Base-by-base conservation (phyloP, 2,329 filamentous ascomycete species). In the Fusarium sp. region DNA sequence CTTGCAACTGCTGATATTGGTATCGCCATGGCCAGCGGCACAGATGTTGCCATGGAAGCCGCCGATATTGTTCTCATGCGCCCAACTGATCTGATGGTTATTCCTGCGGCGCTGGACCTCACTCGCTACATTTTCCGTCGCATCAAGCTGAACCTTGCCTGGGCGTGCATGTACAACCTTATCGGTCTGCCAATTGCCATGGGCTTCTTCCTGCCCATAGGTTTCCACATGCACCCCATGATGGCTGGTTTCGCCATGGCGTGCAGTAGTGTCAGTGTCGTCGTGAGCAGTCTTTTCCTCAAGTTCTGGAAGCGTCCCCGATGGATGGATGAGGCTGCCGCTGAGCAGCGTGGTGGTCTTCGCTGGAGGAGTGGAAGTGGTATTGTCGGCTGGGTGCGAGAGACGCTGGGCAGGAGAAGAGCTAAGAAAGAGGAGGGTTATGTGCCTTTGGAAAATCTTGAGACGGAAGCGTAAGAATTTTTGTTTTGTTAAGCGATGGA, bases 21-120 rank as follows among this genome's bases (percentile, higher is more conserved):
- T 72, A 97, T 99, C 75, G 95, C 95, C 65, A 94, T 99, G 82
- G 89, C 94, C 9, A 95, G 92, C 12, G 96, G 96, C 64, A 98
- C 96, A 1, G 96, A 98, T 80, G 96, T 99, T 3, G 96, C 96
- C 56, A 97, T 99, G 91, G 96, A 98, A 84, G 96, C 96, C 2
- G 96, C 96, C 0, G 95, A 97, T 78, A 91, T 99, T 23, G 96
- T 99, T 21, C 91, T 99, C 61, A 99, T 99, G 96, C 91, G 93
- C 6, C 93, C 94, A 1, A 93, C 95, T 72, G 93, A 98, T 78
- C 88, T 99, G 7, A 94, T 98, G 85, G 94, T 96, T 77, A 94
- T 99, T n/a, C 94, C 96, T 0, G 93, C 94, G 0, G 91, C 94
- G 19, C 89, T 99, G 18, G 88, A 94, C 75, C 91, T 99, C 16